phyloP scores from a whole-genome alignment of 192 early-diverging fungal genomes.

The Gigaspora rosea region DNA sequence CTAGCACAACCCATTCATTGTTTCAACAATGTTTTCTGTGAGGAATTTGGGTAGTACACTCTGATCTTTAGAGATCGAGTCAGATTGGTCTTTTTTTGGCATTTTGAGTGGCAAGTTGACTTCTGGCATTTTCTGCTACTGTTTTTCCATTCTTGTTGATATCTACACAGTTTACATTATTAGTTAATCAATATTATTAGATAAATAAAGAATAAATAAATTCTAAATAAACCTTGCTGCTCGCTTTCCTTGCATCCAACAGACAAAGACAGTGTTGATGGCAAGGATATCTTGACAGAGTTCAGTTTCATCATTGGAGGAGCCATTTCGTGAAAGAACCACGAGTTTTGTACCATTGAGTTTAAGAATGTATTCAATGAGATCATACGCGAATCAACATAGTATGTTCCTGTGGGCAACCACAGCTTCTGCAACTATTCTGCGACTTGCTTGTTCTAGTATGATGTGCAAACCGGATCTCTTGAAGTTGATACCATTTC shows the following conservation, averaged over 20 bases:
- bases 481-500: slow-evolving; percentile 26
- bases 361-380: too few relatives aligned
- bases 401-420: not conserved
- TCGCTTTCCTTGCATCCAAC: not conserved
- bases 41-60: slow-evolving; percentile 9
- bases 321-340: too few relatives aligned
- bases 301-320: too few relatives aligned
- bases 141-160: not conserved
- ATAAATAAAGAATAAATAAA: slow-evolving; percentile 13
- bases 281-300: not conserved
- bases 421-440: too few relatives aligned
- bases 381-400: not conserved
- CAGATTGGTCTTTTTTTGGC: not conserved
- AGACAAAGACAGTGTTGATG: not conserved
- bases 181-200: not conserved
- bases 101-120: not conserved
- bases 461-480: slow-evolving; percentile 10
- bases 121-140: not conserved
- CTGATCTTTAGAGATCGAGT: not conserved
- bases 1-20: slow-evolving; percentile 1
- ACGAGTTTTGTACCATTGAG: too few relatives aligned
- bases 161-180: not conserved
- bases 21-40: slow-evolving; percentile 13
- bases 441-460: slow-evolving; percentile 17
- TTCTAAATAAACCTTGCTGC: not conserved